Percentiles rank a stretch among this genome's conserved stretches.
Conservation (phyloP, 2,329 filamentous ascomycete genomes). For the Ophiostoma pallidulum region DNA sequence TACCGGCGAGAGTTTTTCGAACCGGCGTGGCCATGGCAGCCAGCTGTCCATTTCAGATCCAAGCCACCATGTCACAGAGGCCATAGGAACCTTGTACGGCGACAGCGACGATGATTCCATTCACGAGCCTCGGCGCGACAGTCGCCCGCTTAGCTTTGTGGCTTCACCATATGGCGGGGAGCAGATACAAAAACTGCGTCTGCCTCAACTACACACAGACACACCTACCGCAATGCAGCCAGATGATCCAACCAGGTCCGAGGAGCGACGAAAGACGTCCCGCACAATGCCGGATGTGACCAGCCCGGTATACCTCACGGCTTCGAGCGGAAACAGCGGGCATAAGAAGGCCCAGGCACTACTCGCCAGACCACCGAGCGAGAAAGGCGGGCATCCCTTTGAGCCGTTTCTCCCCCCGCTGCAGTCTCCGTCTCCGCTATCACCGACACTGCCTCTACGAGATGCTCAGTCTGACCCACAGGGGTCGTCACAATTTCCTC, state of each 20-base stretch:
- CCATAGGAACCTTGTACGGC: constrained; percentile 84
- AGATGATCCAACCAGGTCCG: constrained; percentile 18
- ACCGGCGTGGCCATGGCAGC: constrained; percentile 47
- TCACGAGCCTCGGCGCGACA: constrained; percentile 38
- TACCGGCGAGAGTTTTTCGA: constrained; percentile 47
- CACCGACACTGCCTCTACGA: constrained; percentile 43
- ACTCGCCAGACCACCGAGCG: constrained; percentile 30
- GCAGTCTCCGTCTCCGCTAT: constrained; percentile 35
- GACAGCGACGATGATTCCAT: constrained; percentile 56
- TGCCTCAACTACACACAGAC: background rate
- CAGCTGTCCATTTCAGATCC: constrained; percentile 71
- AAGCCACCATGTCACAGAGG: constrained; percentile 87
- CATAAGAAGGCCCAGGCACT: constrained; percentile 37
- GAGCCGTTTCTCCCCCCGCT: constrained; percentile 27
- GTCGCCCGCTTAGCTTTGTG: constrained; percentile 68
- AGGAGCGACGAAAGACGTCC: constrained; percentile 32
- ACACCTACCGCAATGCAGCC: constrained; percentile 16
- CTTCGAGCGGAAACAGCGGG: constrained; percentile 25
- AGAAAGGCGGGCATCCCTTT: constrained; percentile 29
- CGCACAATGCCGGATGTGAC: constrained; percentile 40
- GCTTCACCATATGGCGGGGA: constrained; percentile 46
- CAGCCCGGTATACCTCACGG: constrained; percentile 16
- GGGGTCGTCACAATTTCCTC: constrained; percentile 56
- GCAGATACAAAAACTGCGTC: constrained; percentile 30
- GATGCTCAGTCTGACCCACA: constrained; percentile 49